Base-by-base conservation (phyloP, 2,329 filamentous ascomycete genomes). In the Fusarium armeniacum region DNA sequence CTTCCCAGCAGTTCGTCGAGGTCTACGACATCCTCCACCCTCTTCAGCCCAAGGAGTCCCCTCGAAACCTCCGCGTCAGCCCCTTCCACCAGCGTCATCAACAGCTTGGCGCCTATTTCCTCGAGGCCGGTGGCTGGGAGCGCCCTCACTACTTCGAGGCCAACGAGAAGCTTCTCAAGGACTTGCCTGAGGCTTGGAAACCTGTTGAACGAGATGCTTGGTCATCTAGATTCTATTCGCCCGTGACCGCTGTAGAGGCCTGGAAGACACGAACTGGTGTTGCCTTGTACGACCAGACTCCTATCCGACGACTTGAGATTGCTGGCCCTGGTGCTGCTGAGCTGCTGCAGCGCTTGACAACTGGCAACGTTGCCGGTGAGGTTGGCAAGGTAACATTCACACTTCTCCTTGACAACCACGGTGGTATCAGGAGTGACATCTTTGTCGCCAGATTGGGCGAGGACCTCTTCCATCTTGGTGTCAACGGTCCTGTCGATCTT, bases 1-100 rank as follows among this genome's bases (percentile, higher is more conserved):
- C 85, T 0, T 81, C 84, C 46, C 87, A 88, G 72, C 89, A 87
- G 69, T 90, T 90, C 51, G 83, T 87, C 26, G 88, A 90, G 67
- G 83, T 90, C 2, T 90, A 90, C 78, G 88, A 90, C 63, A 89
- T 90, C 40, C 65, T 90, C 0, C 88, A 90, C 61, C 88, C 88
- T 0, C 79, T 88, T 1, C 86, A 88, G 54, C 88, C 87, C 0
- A 83, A 83, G 30, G 80, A 84, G 0, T 88, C 85, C 0, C 88
- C 87, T 0, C 84, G 89, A 1, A 85, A 87, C 60, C 80, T 90
- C 3, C 85, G 88, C 9, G 77, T 86, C 16, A 89, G 85, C 65
- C 87, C 88, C 0, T 90, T 90, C 73, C 80, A 88, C 62, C 65
- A 79, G 2, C 83, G 85, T 1, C 85, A 90, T 63, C 74, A 76